These are phyloP conservation scores for Yamadazyma oceani DNA, from an alignment of 1,139 yeast genomes.

Conservation along the genomic window DNA sequence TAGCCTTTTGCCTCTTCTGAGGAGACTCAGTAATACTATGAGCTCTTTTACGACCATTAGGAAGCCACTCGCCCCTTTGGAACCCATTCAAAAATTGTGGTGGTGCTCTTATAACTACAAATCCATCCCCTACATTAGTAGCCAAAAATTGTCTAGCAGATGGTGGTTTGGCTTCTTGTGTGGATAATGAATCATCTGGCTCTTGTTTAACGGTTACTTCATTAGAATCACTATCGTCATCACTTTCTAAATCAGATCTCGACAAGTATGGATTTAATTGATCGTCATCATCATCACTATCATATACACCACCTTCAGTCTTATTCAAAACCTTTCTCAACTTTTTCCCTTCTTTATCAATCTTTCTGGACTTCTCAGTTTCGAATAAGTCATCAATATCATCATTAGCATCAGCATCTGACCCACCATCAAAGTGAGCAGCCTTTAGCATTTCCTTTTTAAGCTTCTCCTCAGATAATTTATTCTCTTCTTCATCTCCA, in stretches of 20 bases:
- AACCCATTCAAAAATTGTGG: slow-evolving; percentile 60
- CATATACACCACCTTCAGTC: slow-evolving; percentile 88
- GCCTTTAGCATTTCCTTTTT: slow-evolving; percentile 90
- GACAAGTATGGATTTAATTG: slow-evolving; percentile 75
- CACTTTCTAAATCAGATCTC: slow-evolving; percentile 66
- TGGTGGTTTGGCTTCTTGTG: slow-evolving; percentile 13
- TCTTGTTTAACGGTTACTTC: slow-evolving; percentile 42
- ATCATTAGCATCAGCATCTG: slow-evolving; percentile 53
- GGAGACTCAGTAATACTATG: slow-evolving; percentile 25
- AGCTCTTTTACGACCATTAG: slow-evolving; percentile 50
- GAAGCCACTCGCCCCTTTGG: slow-evolving; percentile 85
- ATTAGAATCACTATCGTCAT: slow-evolving; percentile 43
- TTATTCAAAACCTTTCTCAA: slow-evolving; percentile 81
- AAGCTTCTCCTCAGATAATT: slow-evolving; percentile 82
- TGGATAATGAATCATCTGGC: slow-evolving; percentile 24
- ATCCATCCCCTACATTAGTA: slow-evolving; percentile 57
- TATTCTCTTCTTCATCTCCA: slow-evolving; percentile 94
- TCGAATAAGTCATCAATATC: slow-evolving; percentile 68
- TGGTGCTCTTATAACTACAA: slow-evolving; percentile 67
- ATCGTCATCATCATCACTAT: slow-evolving; percentile 73
- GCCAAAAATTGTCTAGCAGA: slow-evolving; percentile 41
- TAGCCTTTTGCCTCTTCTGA: slow-evolving; percentile 33
- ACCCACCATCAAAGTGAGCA: slow-evolving; percentile 65
- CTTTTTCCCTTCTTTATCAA: slow-evolving; percentile 89
- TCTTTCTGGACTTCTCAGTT: slow-evolving; percentile 61